Evolutionary conservation across 2,329 filamentous ascomycete genomes (phyloP).

Genomic region (Penicillium nordicum): DNA sequence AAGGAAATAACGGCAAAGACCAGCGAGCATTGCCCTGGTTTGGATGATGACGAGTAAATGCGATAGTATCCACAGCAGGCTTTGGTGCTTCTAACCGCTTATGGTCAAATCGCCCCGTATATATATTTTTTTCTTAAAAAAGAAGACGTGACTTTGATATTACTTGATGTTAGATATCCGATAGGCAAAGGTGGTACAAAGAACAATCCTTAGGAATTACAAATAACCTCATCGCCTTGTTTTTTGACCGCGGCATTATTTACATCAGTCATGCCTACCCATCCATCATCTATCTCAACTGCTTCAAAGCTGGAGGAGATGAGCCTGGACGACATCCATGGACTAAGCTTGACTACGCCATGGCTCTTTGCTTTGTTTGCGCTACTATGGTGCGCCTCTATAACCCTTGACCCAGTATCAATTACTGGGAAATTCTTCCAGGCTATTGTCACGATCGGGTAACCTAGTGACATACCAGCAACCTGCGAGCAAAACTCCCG

Average conservation of each 20-base stretch:
- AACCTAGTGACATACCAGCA: too few species aligned
- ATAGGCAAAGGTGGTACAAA: background rate
- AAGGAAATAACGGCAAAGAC: conserved; percentile 44
- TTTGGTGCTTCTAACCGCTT: background rate
- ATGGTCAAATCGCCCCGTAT: background rate
- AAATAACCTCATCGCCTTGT: background rate
- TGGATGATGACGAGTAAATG: conserved; percentile 39
- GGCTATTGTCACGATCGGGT: too few species aligned
- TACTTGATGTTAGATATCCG: background rate
- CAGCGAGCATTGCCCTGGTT: conserved; percentile 54
- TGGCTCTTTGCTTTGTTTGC: too few species aligned
- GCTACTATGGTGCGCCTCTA: too few species aligned
- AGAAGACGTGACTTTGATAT: background rate
- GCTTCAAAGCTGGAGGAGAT: too few species aligned
- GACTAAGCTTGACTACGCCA: too few species aligned
- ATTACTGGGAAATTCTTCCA: too few species aligned
- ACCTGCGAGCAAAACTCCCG: too few species aligned
- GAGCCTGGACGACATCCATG: too few species aligned
- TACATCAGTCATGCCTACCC: background rate
- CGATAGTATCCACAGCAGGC: background rate
- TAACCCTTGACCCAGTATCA: too few species aligned
- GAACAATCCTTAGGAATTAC: background rate
- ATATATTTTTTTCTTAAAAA: background rate
- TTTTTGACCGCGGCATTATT: background rate
- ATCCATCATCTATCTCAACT: too few species aligned